phyloP scores from a whole-genome alignment of 75 land plant genomes.

The Azolla pinnata region DNA sequence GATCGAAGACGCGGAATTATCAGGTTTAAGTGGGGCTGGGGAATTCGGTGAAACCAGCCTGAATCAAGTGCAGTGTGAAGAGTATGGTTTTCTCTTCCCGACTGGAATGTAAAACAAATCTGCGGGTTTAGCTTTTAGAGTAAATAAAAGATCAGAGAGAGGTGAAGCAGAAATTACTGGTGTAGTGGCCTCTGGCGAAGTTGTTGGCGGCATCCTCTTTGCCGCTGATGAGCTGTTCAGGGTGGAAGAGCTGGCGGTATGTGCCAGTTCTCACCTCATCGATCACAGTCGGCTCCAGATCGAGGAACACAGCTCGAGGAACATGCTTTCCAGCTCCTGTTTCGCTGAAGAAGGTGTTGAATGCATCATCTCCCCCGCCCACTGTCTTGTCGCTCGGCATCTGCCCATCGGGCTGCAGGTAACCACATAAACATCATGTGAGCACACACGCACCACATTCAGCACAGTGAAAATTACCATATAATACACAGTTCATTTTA shows the following conservation, averaged over 20 bases:
- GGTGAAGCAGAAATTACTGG: too few species aligned
- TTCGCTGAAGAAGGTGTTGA: slow-evolving; percentile 76
- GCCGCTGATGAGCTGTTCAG: slow-evolving; percentile 65
- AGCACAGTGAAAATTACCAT: neutral
- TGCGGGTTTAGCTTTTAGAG: too few species aligned
- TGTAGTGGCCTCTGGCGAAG: slow-evolving; percentile 73
- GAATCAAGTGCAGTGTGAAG: too few species aligned
- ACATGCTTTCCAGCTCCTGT: slow-evolving; percentile 77
- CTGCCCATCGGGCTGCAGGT: slow-evolving; percentile 56
- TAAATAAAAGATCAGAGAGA: too few species aligned
- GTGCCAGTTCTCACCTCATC: slow-evolving; percentile 69
- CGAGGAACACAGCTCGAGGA: slow-evolving; percentile 58
- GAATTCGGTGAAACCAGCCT: too few species aligned
- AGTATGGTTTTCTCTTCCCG: too few species aligned
- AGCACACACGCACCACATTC: neutral
- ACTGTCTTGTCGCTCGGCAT: slow-evolving; percentile 55
- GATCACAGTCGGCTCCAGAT: slow-evolving; percentile 67
- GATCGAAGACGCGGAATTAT: too few species aligned
- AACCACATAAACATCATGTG: neutral
- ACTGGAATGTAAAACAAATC: too few species aligned
- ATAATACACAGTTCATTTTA: neutral
- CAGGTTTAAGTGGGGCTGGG: too few species aligned
- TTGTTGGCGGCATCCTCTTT: slow-evolving; percentile 83
- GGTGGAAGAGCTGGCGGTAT: too few species aligned
- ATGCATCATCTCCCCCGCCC: slow-evolving; percentile 67